Conservation (phyloP, 768 basidiomycete species). For the Nevesoporus exiguus region DNA sequence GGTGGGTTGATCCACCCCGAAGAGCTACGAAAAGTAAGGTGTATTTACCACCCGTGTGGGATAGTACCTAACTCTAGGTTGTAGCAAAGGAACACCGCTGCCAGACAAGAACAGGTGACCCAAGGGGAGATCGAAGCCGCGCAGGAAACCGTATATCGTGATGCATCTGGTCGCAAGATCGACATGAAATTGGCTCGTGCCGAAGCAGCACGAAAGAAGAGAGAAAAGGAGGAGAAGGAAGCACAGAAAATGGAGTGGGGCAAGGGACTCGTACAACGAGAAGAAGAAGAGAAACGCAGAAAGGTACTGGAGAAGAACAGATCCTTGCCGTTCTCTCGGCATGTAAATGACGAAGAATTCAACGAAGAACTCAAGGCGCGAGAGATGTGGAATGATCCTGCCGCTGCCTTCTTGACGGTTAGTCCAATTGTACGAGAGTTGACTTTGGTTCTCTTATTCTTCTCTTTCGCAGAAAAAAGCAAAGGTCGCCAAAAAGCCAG, state of each 20-base stretch:
- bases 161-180: conserved; percentile 81
- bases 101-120: conserved; percentile 37
- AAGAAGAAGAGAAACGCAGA: conserved; percentile 67
- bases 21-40: conserved; percentile 60
- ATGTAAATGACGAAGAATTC: conserved; percentile 78
- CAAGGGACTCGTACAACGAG: conserved; percentile 88
- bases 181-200: conserved; percentile 83
- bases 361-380: conserved; percentile 81
- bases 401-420: conserved; percentile 89
- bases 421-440: conserved; percentile 21
- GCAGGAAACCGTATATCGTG: conserved; percentile 93
- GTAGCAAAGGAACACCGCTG: conserved; percentile 40
- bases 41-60: background rate
- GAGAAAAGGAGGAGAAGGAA: conserved; percentile 82
- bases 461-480: conserved; percentile 57
- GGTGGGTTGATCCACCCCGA: conserved; percentile 80
- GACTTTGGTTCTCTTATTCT: conserved; percentile 1
- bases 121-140: conserved; percentile 52
- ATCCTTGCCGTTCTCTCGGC: conserved; percentile 65
- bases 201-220: conserved; percentile 76
- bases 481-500: conserved; percentile 78
- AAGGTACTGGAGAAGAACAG: conserved; percentile 67
- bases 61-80: background rate
- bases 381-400: conserved; percentile 97
- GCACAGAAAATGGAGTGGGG: conserved; percentile 97